Percentiles rank a stretch among this genome's conserved stretches.
Conservation (phyloP, 1,284 basidiomycete genomes). For the Trametes polyzona region DNA sequence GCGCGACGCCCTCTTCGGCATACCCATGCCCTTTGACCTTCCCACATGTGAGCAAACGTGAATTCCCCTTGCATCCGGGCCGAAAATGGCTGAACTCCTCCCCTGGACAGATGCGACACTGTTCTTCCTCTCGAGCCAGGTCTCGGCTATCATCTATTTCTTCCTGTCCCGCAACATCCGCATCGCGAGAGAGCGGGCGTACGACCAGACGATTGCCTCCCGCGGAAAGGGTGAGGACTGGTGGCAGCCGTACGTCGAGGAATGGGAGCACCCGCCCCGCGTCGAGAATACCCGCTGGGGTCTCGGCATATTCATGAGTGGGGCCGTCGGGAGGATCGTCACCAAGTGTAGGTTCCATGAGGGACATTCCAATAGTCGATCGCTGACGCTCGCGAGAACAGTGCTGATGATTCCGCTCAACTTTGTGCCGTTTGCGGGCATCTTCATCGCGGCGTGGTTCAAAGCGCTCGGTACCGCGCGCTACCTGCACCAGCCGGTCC, state of each 20-base stretch:
- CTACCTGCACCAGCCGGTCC: constrained; percentile 69
- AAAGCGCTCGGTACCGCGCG: constrained; percentile 72
- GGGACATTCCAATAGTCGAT: not conserved
- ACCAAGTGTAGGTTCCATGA: constrained; percentile 37
- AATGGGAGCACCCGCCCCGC: constrained; percentile 76
- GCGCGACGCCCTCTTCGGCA: constrained; percentile 65
- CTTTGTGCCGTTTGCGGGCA: constrained; percentile 73
- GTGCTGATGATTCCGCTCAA: constrained; percentile 73
- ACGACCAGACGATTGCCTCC: constrained; percentile 78
- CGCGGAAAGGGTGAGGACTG: constrained; percentile 82
- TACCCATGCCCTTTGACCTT: constrained; percentile 64
- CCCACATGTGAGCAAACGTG: constrained; percentile 58
- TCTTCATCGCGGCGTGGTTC: constrained; percentile 66
- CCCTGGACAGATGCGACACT: constrained; percentile 74
- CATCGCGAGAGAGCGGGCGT: constrained; percentile 77
- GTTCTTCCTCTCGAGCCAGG: constrained; percentile 72
- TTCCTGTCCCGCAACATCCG: constrained; percentile 78
- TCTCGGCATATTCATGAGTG: constrained; percentile 44
- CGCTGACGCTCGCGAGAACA: constrained; percentile 33
- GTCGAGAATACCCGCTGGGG: constrained; percentile 41
- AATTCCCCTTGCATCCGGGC: not conserved
- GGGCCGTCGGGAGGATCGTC: constrained; percentile 53
- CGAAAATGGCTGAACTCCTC: not conserved
- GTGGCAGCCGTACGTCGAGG: constrained; percentile 87
- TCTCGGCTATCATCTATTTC: constrained; percentile 75